Percentiles rank a stretch among this genome's conserved stretches.
These are phyloP conservation scores for Cladosporium oxysporum DNA, from an alignment of 2,329 filamentous ascomycete species.

Conservation along the genomic window DNA sequence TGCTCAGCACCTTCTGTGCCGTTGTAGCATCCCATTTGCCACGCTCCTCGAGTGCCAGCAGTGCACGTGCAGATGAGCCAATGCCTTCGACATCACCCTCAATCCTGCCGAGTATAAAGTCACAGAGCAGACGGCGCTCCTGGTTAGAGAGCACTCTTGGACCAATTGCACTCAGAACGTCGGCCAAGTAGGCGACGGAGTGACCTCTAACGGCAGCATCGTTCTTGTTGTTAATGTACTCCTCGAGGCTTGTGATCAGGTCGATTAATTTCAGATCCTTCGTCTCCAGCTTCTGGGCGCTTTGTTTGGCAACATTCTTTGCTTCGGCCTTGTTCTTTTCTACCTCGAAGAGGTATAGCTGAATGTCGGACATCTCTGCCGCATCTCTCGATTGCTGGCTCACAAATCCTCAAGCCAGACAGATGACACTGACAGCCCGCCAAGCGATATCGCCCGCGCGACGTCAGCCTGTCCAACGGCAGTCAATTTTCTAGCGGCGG, in stretches of 20 bases:
- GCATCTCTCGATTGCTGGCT: not conserved
- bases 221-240: slow-evolving; percentile 66
- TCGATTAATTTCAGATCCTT: slow-evolving; percentile 63
- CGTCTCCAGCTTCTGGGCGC: slow-evolving; percentile 54
- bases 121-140: slow-evolving; percentile 61
- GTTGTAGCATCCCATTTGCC: slow-evolving; percentile 62
- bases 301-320: slow-evolving; percentile 44
- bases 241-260: slow-evolving; percentile 63
- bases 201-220: slow-evolving; percentile 62
- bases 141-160: slow-evolving; percentile 60
- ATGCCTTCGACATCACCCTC: slow-evolving; percentile 56
- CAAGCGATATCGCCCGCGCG: slow-evolving; percentile 16
- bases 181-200: slow-evolving; percentile 54
- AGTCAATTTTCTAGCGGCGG: slow-evolving; percentile 6
- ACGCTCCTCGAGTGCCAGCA: slow-evolving; percentile 60
- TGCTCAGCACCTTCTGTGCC: slow-evolving; percentile 55
- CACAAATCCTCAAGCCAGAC: slow-evolving; percentile 8
- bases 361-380: slow-evolving; percentile 52
- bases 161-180: slow-evolving; percentile 53
- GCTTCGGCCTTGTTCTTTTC: slow-evolving; percentile 52
- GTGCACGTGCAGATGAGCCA: slow-evolving; percentile 60
- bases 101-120: slow-evolving; percentile 66
- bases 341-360: slow-evolving; percentile 54
- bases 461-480: slow-evolving; percentile 2
- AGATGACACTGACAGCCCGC: slow-evolving; percentile 9